These are phyloP conservation scores for Podospora pseudoanserina DNA, from an alignment of 495 filamentous ascomycete species.

Conservation along the genomic window DNA sequence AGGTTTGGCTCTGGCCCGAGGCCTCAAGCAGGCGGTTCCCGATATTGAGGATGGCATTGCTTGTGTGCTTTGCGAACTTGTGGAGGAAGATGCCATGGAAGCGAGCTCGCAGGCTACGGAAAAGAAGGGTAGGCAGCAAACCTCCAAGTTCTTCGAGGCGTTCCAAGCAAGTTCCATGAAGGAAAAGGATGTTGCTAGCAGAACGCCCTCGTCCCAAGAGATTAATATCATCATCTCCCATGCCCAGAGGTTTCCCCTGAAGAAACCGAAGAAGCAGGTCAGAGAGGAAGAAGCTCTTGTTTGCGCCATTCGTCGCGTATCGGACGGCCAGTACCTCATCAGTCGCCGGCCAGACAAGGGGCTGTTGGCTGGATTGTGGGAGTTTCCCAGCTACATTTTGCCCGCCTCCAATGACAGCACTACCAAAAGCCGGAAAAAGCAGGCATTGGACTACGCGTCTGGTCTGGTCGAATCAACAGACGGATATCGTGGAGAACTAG, in stretches of 20 bases:
- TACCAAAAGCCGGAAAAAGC: constrained; percentile 22
- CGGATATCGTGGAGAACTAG: constrained; percentile 29
- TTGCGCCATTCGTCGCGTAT: constrained; percentile 36
- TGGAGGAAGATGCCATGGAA: background rate
- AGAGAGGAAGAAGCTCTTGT: constrained; percentile 45
- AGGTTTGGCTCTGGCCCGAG: background rate
- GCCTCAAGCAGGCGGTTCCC: background rate
- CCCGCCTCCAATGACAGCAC: constrained; percentile 23
- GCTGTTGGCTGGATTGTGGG: constrained; percentile 45
- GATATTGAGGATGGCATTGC: background rate
- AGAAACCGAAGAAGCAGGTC: constrained; percentile 38
- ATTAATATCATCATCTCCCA: constrained; percentile 35
- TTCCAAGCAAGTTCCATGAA: background rate
- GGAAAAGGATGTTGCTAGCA: background rate
- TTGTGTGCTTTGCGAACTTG: background rate
- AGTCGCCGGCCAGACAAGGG: constrained; percentile 43
- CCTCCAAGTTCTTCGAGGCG: background rate
- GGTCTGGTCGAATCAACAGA: constrained; percentile 11
- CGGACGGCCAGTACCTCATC: constrained; percentile 39
- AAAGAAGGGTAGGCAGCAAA: background rate
- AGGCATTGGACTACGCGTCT: constrained; percentile 27
- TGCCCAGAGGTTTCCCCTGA: constrained; percentile 42
- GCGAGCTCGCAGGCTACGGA: background rate
- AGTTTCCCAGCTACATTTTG: constrained; percentile 41
- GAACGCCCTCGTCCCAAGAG: constrained; percentile 27